A percentile compares a stretch with the other conserved stretches of the same genome.
These are phyloP conservation scores for Metarhizium guizhouense DNA, from an alignment of 2,329 filamentous ascomycete species.

Conservation along the genomic window DNA sequence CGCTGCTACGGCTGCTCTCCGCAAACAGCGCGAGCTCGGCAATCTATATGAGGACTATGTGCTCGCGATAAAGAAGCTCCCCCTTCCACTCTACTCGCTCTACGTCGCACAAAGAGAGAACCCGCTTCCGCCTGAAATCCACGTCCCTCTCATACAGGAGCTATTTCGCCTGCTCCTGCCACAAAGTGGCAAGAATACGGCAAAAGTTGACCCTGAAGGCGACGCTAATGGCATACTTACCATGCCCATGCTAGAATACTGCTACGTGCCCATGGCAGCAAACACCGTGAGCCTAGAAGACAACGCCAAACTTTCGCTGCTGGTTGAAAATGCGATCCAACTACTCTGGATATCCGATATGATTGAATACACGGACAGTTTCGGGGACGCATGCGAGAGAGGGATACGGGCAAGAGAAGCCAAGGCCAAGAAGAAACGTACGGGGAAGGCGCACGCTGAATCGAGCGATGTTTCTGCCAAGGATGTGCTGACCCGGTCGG, in stretches of 20 bases:
- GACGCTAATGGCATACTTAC: conserved; percentile 32
- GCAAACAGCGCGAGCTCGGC: conserved; percentile 30
- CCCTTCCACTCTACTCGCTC: conserved; percentile 46
- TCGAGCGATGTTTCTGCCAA: conserved; percentile 32
- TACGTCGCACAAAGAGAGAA: conserved; percentile 34
- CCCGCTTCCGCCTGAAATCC: conserved; percentile 25
- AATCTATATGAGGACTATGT: conserved; percentile 52
- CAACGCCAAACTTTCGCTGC: conserved; percentile 63
- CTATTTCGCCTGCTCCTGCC: conserved; percentile 37
- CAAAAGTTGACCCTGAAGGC: conserved; percentile 25
- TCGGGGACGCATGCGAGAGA: conserved; percentile 31
- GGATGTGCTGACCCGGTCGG: conserved; percentile 34
- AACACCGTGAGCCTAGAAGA: conserved; percentile 51
- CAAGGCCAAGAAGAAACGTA: conserved; percentile 35
- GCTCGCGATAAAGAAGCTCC: conserved; percentile 47
- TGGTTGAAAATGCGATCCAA: conserved; percentile 57
- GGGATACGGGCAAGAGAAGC: conserved; percentile 40
- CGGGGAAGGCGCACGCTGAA: conserved; percentile 22
- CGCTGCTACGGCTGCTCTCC: conserved; percentile 36
- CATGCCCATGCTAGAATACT: conserved; percentile 38
- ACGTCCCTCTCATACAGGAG: conserved; percentile 36
- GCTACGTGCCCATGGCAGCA: conserved; percentile 59
- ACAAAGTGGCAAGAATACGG: conserved; percentile 30
- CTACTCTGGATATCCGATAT: conserved; percentile 33
- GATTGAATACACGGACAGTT: conserved; percentile 23